These are phyloP conservation scores for Rhodosporidiobolus odoratus DNA, from an alignment of 768 basidiomycete genomes.

Conservation along the genomic window DNA sequence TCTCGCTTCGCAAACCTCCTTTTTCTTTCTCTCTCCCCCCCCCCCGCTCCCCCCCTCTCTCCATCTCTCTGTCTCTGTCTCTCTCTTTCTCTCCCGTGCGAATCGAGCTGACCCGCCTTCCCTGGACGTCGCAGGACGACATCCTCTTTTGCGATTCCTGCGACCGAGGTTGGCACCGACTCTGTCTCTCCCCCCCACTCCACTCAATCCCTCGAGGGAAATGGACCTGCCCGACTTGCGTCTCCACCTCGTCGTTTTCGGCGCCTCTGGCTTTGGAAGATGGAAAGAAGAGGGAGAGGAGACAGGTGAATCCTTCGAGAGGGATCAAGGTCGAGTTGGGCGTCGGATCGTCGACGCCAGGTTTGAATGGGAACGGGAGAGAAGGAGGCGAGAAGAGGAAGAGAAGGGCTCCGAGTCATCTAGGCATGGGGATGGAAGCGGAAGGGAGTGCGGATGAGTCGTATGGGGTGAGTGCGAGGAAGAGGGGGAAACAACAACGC, in stretches of 20 bases:
- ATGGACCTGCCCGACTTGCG: constrained; percentile 47
- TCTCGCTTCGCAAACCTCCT: constrained; percentile 28
- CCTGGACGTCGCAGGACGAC: constrained; percentile 54
- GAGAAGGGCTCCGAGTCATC: constrained; percentile 31
- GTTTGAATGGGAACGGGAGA: neutral
- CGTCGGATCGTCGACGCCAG: neutral
- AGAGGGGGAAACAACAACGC: constrained; percentile 8
- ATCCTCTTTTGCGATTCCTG: constrained; percentile 90
- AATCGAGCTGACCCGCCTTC: neutral
- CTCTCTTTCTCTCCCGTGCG: neutral
- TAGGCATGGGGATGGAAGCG: neutral
- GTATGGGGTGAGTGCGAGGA: neutral
- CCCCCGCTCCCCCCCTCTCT: neutral
- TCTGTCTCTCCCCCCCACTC: constrained; percentile 69
- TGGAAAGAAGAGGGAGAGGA: constrained; percentile 6
- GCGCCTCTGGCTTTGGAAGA: neutral
- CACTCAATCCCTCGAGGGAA: constrained; percentile 60
- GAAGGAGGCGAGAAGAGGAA: constrained; percentile 3
- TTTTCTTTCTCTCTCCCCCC: neutral
- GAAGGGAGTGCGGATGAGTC: too few relatives aligned
- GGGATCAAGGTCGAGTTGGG: neutral
- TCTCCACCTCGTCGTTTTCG: constrained; percentile 9
- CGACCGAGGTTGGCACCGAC: constrained; percentile 88
- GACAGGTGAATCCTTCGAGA: constrained; percentile 17
- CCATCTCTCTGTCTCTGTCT: neutral